Base-by-base conservation (phyloP, 164 flowering plant genomes). In the Annona cherimola region DNA sequence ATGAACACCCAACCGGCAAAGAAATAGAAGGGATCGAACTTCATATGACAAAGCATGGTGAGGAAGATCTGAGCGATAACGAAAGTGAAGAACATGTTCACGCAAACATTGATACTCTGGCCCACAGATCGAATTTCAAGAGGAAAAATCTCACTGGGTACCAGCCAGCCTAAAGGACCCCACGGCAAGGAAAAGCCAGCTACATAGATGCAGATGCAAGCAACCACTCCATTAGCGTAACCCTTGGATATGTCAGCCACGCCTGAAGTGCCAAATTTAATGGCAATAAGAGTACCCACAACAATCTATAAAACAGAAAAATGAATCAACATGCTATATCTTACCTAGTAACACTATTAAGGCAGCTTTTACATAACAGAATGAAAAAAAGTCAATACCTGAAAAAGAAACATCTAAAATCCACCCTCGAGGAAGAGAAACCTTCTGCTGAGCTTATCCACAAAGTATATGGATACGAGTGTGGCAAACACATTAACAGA, bases 101-200 rank as follows among this genome's bases (percentile, higher is more conserved):
- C 70, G 9, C 59, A 44, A 9, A 68, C 70, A 16, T 44, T 68
- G 40, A 68, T 68, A 6, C 59, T 45, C 59, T 68, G 70, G 0
- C 70, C 70, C 11, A 57, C 70, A 44, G 70, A 68, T 42, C 70
- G 18, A 75, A 93, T 91, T 54, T 91, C 98, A 4, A 92, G 71
- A 0, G 98, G 98, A 79, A 90, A 90, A 2, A 93, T 89, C 69
- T 93, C 98, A 80, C 91, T 88, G 0, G 98, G 96, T 35, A 93
- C 97, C 39, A 93, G 8, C 70, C 70, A 68, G 11, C 70, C 57
- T 5, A 68, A 14, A 16, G 70, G 70, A 9, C 70, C 70, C 60
- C 70, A 68, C 2, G 70, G 45, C 70, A 40, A 68, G 4, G 70
- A 57, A 16, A 68, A 68, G 59, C 42, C 57, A n/a, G 70, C 19